Conservation (phyloP, 2,329 filamentous ascomycete species). For the Pseudopyrenochaeta lycopersici region DNA sequence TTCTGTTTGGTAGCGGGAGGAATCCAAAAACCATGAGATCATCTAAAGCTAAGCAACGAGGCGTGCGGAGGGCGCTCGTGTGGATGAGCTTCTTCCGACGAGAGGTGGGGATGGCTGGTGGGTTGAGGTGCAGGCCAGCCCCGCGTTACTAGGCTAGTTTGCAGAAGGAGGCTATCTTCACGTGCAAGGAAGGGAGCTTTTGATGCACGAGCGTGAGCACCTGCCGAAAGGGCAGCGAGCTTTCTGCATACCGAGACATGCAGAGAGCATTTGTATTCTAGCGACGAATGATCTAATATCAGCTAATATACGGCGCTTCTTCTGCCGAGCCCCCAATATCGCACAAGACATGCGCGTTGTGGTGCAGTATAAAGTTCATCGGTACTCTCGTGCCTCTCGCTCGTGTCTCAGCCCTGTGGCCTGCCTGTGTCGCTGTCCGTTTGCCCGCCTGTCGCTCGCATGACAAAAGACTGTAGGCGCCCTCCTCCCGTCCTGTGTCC, state of each 20-base stretch:
- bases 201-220: conserved; percentile 14
- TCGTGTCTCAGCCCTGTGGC: conserved; percentile 15
- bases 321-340: not conserved
- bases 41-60: conserved; percentile 11
- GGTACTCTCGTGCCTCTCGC: conserved; percentile 7
- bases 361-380: conserved; percentile 3
- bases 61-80: conserved; percentile 7
- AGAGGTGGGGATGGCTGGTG: not conserved
- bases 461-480: conserved; percentile 2
- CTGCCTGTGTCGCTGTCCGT: not conserved
- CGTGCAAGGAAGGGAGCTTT: not conserved
- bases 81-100: conserved; percentile 1
- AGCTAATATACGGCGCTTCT: conserved; percentile 1
- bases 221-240: conserved; percentile 27
- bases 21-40: conserved; percentile 3
- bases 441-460: not conserved
- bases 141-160: not conserved
- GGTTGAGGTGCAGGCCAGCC: not conserved
- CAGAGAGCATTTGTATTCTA: not conserved
- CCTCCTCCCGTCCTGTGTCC: not conserved
- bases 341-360: conserved; percentile 1
- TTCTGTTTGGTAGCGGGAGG: conserved; percentile 18
- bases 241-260: conserved; percentile 7
- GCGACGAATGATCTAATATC: not conserved
- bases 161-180: not conserved